Base-by-base conservation (phyloP, 192 early-diverging fungal genomes). In the Jimgerdemannia flammicorona region DNA sequence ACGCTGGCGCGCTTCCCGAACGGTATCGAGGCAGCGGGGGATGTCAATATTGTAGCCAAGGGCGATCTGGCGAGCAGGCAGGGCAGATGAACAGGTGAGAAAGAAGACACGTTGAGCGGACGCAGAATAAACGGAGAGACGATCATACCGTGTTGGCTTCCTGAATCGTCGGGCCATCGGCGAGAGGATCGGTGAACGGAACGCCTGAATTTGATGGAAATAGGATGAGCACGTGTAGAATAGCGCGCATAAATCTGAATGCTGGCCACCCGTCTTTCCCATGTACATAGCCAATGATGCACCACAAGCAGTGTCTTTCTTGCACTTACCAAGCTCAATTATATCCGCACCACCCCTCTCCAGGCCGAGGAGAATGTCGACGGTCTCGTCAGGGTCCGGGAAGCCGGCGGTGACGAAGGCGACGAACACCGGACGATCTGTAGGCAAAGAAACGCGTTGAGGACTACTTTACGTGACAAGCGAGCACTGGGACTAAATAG, bases 101-200 rank as follows among this genome's bases (percentile, higher is more conserved):
- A 59, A 6, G 14, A 59, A 59, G 49, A 59, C 49, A 10, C 49
- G 49, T 29, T 29, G 29, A 29, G 29, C 29, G 29, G 29, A 29
- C 29, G n/a, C n/a, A 39, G 41, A 40, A 80, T 59, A 80, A n/a
- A 59, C 8, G 49, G 14, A 59, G 49, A 59, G 14, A 42, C 43
- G 40, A 29, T 72, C 85, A 44, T 85, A 94, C 93, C 73, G 89
- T 88, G 73, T 84, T 94, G 43, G 97, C 91, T 42, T 94, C 92
- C 85, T 99, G 97, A 87, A 99, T 99, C 10, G 95, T 95, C 29
- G 96, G 96, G 3, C 98, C 98, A 76, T 99, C 98, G 18, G 96
- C 98, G 39, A 98, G 87, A 43, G 98, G 97, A 78, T 99, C 98
- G 40, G 97, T 96, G 80, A 99, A 99, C 11, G 98, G 98, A 14